Evolutionary conservation across 2,329 filamentous ascomycete genomes (phyloP), one percentile per base, ranked within the genome.

Genomic region (Malbranchea cinnamomea): DNA sequence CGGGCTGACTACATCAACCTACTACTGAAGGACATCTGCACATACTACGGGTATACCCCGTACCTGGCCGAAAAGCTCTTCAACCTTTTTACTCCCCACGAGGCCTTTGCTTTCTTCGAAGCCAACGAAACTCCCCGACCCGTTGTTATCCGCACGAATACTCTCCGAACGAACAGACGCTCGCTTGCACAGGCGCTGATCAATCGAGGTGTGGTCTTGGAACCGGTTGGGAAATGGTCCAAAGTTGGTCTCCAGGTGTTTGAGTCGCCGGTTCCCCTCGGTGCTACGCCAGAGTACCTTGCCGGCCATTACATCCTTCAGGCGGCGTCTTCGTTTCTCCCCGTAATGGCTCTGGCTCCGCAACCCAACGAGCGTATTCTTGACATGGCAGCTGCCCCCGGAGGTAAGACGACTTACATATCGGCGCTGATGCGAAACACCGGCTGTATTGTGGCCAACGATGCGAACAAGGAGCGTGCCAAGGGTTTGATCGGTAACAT

Each of bases 401-500:
- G 87, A 62, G 87, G 87, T 57, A 95, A 95, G 60, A 92, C 84
- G 6, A 94, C 87, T 5, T 83, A 94, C 56, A 78, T 93, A 53
- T 82, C 87, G n/a, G 87, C 87, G 0, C 61, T 95, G 49, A 94
- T 94, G 84, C 85, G 84, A 59, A 98, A 98, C 59, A 95, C 87
- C 0, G 89, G 89, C 33, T 78, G 79, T 43, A 77, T 98, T 41
- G 83, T 98, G 48, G 87, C 89, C 52, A 98, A 98, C 65, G 89
- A 98, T 71, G 75, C 81, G 44, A 94, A 79, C 65, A 93, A 93
- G 57, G 64, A 75, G 36, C 80, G 89, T 71, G 72, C 85, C 28
- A 95, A 94, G 63, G 89, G 83, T 78, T 65, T 98, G 31, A 95
- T 98, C 42, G 89, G 89, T 61, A 94, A 98, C 63, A 82, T 95